A percentile compares a stretch with the other conserved stretches of the same genome.
Conservation (phyloP, 306 rosid species). For the Rosa lucieae region DNA sequence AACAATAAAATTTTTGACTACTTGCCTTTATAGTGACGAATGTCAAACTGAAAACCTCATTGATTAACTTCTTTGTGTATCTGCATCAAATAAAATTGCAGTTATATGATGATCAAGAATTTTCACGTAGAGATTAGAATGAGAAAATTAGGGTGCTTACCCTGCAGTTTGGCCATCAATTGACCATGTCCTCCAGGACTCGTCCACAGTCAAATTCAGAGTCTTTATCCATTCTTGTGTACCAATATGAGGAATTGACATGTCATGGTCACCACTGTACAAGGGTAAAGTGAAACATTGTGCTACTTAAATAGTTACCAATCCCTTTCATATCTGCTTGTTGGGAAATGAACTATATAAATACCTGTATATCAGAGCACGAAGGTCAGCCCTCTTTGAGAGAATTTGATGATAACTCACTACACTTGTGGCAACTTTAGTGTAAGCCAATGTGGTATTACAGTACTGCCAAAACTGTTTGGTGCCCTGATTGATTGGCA, state of each 20-base stretch:
- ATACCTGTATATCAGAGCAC: conserved; percentile 18
- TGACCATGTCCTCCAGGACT: conserved; percentile 26
- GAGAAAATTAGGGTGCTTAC: not conserved
- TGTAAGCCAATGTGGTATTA: conserved; percentile 22
- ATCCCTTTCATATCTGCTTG: not conserved
- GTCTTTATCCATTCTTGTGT: conserved; percentile 19
- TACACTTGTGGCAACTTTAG: conserved; percentile 3
- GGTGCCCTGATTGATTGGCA: conserved; percentile 14
- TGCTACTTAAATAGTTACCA: not conserved
- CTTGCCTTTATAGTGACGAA: conserved; percentile 20
- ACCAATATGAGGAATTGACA: conserved; percentile 22
- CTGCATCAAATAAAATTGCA: conserved; percentile 3
- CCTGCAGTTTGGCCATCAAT: conserved; percentile 17
- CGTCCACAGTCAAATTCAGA: conserved; percentile 8
- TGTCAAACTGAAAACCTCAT: not conserved
- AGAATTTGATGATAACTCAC: conserved; percentile 15
- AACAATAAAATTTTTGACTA: too few relatives aligned
- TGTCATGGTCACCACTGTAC: conserved; percentile 26
- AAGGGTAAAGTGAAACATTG: not conserved
- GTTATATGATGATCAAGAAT: too few relatives aligned
- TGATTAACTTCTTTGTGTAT: conserved; percentile 23
- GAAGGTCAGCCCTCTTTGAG: conserved; percentile 8
- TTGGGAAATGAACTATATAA: not conserved
- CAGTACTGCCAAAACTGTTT: conserved; percentile 21
- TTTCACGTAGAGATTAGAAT: too few relatives aligned